Evolutionary conservation across 495 filamentous ascomycete genomes (phyloP), one percentile per base, ranked within the genome.

Genomic region (Podospora appendiculata): DNA sequence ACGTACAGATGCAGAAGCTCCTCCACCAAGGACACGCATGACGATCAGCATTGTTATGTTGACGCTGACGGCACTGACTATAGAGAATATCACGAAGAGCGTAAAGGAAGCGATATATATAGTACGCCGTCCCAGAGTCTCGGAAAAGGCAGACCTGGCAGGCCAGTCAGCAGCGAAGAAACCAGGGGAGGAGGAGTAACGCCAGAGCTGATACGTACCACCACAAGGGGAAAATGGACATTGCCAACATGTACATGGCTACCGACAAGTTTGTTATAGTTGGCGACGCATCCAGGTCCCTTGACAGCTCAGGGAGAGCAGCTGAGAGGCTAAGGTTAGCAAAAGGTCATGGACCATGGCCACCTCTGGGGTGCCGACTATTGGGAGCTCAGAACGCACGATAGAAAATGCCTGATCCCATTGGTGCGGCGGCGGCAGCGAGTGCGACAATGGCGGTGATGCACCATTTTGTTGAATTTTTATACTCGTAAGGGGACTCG

Each of bases 171-270:
- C 14, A 19, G 2, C 8, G 6, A 11, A 45, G 42, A 33, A 16
- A 40, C 3, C 25, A 13, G 6, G 19, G 6, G 46, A 45, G 3
- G 25, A 38, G 40, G 14, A n/a, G 9, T 4, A 14, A 40, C 11
- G 6, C 4, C 38, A 40, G 14, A 0, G 4, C 9, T 40, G 16
- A 19, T 25, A 45, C 59, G 32, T 48, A 55, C 91, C 91, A 96
- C 89, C 90, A 96, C 6, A 96, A 77, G 2, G 91, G 91, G 55
- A 90, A 95, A 25, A 96, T 88, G 14, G 85, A 80, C 89, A 96
- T 93, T 50, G 79, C 72, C 7, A 95, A 77, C 90, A 95, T 92
- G 63, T 94, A 96, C 47, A 95, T 65, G 2, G 91, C 87, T 9
- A 94, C 84, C 6, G 87, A 86, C 43, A 95, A 60, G 62, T 96